phyloP scores from a whole-genome alignment of 768 basidiomycete genomes.

The Scleroderma citrinum region DNA sequence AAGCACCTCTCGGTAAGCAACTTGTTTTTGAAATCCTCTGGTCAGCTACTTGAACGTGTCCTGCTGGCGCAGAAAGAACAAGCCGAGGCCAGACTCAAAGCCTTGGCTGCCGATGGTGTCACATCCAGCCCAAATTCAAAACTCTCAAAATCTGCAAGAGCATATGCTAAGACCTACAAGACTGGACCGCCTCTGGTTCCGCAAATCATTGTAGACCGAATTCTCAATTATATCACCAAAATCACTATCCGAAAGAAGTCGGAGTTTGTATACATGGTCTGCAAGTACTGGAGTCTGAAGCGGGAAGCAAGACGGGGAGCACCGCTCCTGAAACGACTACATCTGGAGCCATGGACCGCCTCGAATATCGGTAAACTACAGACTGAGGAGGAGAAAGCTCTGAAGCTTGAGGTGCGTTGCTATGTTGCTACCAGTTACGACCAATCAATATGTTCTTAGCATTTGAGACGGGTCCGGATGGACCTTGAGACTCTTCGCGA shows the following conservation, averaged over 20 bases:
- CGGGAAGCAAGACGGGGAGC: constrained; percentile 90
- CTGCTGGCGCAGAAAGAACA: constrained; percentile 52
- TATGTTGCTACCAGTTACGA: not conserved
- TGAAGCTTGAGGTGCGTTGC: constrained; percentile 70
- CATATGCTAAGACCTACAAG: constrained; percentile 88
- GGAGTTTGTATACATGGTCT: constrained; percentile 72
- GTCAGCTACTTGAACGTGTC: not conserved
- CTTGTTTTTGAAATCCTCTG: not conserved
- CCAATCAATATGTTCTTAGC: constrained; percentile 23
- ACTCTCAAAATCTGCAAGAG: constrained; percentile 75
- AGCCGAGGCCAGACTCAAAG: constrained; percentile 53
- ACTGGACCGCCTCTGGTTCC: constrained; percentile 93
- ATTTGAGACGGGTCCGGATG: constrained; percentile 57
- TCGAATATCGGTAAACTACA: constrained; percentile 54
- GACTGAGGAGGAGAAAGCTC: constrained; percentile 75
- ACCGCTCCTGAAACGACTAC: constrained; percentile 85
- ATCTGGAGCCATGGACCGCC: constrained; percentile 97
- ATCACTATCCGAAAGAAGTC: constrained; percentile 68
- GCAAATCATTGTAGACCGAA: constrained; percentile 70
- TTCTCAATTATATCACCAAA: constrained; percentile 67
- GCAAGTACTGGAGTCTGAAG: constrained; percentile 97
- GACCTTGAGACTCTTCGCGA: constrained; percentile 73
- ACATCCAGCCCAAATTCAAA: constrained; percentile 37
- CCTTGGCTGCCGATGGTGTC: constrained; percentile 41
- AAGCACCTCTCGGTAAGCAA: constrained; percentile 79